Evolutionary conservation across 148 eudicot genomes (phyloP), one percentile per base, ranked within the genome.

Genomic region (Diospyros lotus): DNA sequence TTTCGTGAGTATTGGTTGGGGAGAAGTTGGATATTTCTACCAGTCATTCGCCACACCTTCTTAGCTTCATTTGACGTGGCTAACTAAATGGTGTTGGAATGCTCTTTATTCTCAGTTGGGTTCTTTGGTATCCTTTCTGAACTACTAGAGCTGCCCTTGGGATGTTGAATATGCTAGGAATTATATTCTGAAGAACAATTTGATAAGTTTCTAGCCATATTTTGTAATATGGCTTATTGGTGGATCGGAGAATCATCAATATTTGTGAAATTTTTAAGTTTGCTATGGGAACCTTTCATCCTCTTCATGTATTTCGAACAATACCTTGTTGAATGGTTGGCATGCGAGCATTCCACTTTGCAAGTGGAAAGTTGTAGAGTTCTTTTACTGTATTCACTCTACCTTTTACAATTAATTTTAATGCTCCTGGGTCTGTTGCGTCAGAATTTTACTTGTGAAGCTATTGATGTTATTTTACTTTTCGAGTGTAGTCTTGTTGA

Each of bases 41-140:
- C 6, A 48, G 54, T 40, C 39, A 46, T 42, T 3, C 0, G 45
- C 12, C 40, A 8, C 18, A 40, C 18, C 9, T 39, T 53, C 18
- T 38, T 68, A 50, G 6, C 7, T 39, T 2, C 17, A 53, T 14
- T 11, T 69, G 18, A 15, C 46, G 51, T 66, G 58, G 51, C 71
- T 11, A 68, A 52, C 18, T 0, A 28, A 28, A 28, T 28, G 42
- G 72, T 9, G 17, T 66, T 66, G 9, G 13, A 18, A 51, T 28
- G n/a, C 44, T 8, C n/a, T 51, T 68, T 51, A 10, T 68, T 68
- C 17, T 68, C 51, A 3, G 72, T 51, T 68, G 72, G 56, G 14
- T 53, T 51, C 17, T 17, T 45, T 9, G 12, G 59, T 5, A 40
- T 17, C 18, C 70, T 17, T 46, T 41, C 53, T 3, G 9, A 0